phyloP scores from a whole-genome alignment of 805 yeast species.

The Jamesozyma lodderae region DNA sequence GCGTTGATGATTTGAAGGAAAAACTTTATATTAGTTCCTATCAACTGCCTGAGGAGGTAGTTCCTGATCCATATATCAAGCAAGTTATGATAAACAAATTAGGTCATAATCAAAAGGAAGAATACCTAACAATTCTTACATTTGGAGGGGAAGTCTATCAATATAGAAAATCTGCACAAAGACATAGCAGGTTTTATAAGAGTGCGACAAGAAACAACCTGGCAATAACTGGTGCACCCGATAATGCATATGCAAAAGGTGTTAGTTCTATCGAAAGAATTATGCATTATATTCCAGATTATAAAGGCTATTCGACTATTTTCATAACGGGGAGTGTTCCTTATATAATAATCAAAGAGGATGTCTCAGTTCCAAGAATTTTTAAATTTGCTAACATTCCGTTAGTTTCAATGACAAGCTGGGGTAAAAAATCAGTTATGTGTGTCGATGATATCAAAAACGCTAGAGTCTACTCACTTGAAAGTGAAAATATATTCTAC shows the following conservation, averaged over 20 bases:
- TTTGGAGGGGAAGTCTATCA: conserved; percentile 72
- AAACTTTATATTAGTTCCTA: conserved; percentile 32
- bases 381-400: conserved; percentile 59
- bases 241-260: conserved; percentile 62
- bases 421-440: conserved; percentile 41
- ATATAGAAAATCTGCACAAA: conserved; percentile 42
- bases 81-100: conserved; percentile 54
- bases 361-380: conserved; percentile 54
- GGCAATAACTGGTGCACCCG: conserved; percentile 68
- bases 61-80: conserved; percentile 68
- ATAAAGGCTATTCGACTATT: conserved; percentile 50
- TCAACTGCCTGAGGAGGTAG: conserved; percentile 30
- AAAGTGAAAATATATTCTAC: conserved; percentile 36
- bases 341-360: conserved; percentile 54
- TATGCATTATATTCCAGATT: conserved; percentile 47
- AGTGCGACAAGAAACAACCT: conserved; percentile 27
- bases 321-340: conserved; percentile 71
- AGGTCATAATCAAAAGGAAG: conserved; percentile 55
- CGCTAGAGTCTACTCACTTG: conserved; percentile 45
- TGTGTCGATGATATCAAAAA: conserved; percentile 62
- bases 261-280: conserved; percentile 57
- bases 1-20: conserved; percentile 32
- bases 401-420: conserved; percentile 46
- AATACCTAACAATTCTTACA: conserved; percentile 61
- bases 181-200: conserved; percentile 19